Evolutionary conservation across 768 basidiomycete species (phyloP), one percentile per base, ranked within the genome.

Genomic region (Boletus speciosus): DNA sequence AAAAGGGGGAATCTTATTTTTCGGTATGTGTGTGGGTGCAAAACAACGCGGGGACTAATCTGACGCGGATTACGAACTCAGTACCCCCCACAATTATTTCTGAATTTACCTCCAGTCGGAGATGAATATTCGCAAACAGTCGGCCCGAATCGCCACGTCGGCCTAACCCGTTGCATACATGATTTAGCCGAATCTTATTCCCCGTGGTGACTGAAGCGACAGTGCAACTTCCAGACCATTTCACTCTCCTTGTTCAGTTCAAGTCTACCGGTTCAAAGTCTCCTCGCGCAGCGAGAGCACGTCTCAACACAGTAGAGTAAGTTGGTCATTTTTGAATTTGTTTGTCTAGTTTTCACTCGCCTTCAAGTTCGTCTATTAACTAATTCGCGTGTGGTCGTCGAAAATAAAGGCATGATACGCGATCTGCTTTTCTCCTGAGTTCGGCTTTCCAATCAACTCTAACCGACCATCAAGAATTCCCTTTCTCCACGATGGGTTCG

Each of bases 401-500:
- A 35, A 46, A 47, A 35, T 21, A 8, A 12, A 9, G 8, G 4
- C 4, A 38, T 34, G 42, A 38, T 41, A 52, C 32, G 35, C n/a
- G 42, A 14, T 29, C 14, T 45, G 15, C 34, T 14, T 48, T 37
- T 37, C 23, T 21, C 25, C 12, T 6, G 39, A 23, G 25, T 44
- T 44, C 27, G 19, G 32, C 32, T 36, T 19, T 61, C 49, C 31
- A 25, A 55, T 19, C 47, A 54, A 31, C 32, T 12, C 16, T 40
- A 44, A 16, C 42, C 25, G n/a, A 38, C 19, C 10, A 29, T 40
- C 7, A 42, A 59, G 46, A 2, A 14, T 60, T 44, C 5, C 9
- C 23, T 45, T 52, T 52, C 55, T 52, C 47, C 59, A 42, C 55
- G 59, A 62, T 52, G 16, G 35, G 12, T 36, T 61, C 59, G 60